Evolutionary conservation across 2,329 filamentous ascomycete species (phyloP), one percentile per base, ranked within the genome.

Genomic region (Diaporthe sp.): DNA sequence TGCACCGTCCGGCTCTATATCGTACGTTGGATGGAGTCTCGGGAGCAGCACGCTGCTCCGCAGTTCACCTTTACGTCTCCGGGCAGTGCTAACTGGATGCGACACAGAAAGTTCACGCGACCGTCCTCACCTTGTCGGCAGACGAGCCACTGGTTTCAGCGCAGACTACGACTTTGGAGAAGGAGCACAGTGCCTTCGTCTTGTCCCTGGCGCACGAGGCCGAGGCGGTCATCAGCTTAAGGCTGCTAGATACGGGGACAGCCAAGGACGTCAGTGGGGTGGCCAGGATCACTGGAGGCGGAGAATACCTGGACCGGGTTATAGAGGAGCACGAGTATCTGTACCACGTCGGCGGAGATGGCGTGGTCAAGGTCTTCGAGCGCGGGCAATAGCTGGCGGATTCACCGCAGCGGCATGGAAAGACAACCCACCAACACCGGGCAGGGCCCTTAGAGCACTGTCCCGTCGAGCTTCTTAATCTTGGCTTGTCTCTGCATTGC

Each of bases 221-320:
- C 12, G 85, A 90, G n/a, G 87, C 90, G 77, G 89, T 96, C 4
- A 85, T 98, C 80, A 91, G 94, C 77, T 85, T 97, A 75, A 88
- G 96, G 71, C 89, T 93, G 81, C 84, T 98, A 76, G 95, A 98
- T 81, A 98, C 95, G 0, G 96, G 96, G 0, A 92, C 92, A n/a
- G 96, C 96, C 77, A 93, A 90, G 82, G 96, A 98, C 84, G 94
- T 98, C 44, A 98, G 94, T 84, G 96, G 96, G 3, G 95, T 98
- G 58, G 81, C 98, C 77, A 90, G 95, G 78, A 88, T 97, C 68
- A 96, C 94, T 25, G 87, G 88, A 60, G 92, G 92, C 4, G 85
- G 83, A 22, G 82, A 81, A 34, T 81, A 79, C 57, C 76, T 76
- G 37, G 80, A 71, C 61, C 77, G 71, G 75, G 78, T 13, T 80